These are phyloP conservation scores for Vanrija humicola DNA, from an alignment of 1,284 basidiomycete species.

Conservation along the genomic window DNA sequence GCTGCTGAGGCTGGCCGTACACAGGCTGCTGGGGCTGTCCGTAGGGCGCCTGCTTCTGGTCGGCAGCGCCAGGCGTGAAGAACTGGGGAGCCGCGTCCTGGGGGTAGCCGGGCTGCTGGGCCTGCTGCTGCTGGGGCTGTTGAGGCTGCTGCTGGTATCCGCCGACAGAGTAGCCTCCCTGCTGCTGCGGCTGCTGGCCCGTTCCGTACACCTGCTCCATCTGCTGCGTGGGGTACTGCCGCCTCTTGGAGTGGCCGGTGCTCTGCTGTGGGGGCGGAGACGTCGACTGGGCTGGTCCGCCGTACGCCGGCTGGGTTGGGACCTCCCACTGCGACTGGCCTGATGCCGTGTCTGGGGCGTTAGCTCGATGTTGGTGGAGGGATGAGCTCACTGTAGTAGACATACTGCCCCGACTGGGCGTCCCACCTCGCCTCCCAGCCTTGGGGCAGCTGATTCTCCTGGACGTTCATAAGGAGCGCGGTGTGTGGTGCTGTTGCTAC, in stretches of 20 bases:
- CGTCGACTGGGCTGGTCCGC: slow-evolving; percentile 20
- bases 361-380: neutral
- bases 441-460: slow-evolving; percentile 58
- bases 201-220: slow-evolving; percentile 70
- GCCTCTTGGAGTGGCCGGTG: slow-evolving; percentile 58
- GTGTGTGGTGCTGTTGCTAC: neutral
- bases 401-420: slow-evolving; percentile 68
- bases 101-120: slow-evolving; percentile 49
- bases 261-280: slow-evolving; percentile 23
- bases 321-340: slow-evolving; percentile 66
- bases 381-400: slow-evolving; percentile 68
- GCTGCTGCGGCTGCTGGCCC: slow-evolving; percentile 18
- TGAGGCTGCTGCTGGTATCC: slow-evolving; percentile 44
- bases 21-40: slow-evolving; percentile 24
- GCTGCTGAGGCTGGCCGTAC: slow-evolving; percentile 50
- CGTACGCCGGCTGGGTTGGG: slow-evolving; percentile 46
- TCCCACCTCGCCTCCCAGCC: slow-evolving; percentile 93
- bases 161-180: slow-evolving; percentile 24
- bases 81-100: slow-evolving; percentile 56
- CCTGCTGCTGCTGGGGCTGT: slow-evolving; percentile 29
- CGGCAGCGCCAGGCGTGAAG: slow-evolving; percentile 75
- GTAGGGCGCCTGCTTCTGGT: slow-evolving; percentile 46
- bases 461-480: slow-evolving; percentile 23
- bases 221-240: slow-evolving; percentile 86
- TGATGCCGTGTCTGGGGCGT: slow-evolving; percentile 37